A percentile compares a stretch with the other conserved stretches of the same genome.
These are phyloP conservation scores for Pleurotus giganteus DNA, from an alignment of 768 basidiomycete species.

Conservation along the genomic window DNA sequence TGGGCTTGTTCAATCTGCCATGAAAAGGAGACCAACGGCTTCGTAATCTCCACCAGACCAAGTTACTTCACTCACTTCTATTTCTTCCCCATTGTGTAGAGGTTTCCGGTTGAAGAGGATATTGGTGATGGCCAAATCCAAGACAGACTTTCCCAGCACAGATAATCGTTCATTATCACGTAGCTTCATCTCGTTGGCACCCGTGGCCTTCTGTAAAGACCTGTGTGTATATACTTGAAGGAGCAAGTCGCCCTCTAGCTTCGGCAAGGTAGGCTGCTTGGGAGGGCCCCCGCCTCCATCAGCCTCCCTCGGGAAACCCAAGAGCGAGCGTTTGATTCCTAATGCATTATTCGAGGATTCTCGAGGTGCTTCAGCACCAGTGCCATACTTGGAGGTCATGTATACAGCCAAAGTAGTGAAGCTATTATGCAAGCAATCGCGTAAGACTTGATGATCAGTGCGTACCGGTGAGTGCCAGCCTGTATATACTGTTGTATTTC, in stretches of 20 bases:
- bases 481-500: too few species aligned
- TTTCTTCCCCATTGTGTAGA: constrained; percentile 41
- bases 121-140: constrained; percentile 45
- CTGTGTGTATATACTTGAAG: constrained; percentile 71
- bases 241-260: constrained; percentile 46
- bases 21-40: not conserved
- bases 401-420: not conserved
- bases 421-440: too few species aligned
- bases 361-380: not conserved
- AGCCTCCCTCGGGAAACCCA: constrained; percentile 29
- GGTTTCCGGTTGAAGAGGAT: constrained; percentile 51
- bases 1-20: constrained; percentile 1
- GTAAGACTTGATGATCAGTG: too few species aligned
- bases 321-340: constrained; percentile 8
- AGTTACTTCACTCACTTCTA: constrained; percentile 42
- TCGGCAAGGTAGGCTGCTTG: constrained; percentile 41
- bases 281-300: not conserved
- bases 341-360: not conserved
- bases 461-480: too few species aligned
- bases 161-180: constrained; percentile 58
- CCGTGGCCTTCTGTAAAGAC: constrained; percentile 47
- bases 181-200: constrained; percentile 33
- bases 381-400: not conserved
- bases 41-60: not conserved
- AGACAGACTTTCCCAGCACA: constrained; percentile 45